A percentile compares a stretch with the other conserved stretches of the same genome.
Evolutionary conservation across 2,329 filamentous ascomycete species (phyloP).

Genomic region (Penicillium sp.): DNA sequence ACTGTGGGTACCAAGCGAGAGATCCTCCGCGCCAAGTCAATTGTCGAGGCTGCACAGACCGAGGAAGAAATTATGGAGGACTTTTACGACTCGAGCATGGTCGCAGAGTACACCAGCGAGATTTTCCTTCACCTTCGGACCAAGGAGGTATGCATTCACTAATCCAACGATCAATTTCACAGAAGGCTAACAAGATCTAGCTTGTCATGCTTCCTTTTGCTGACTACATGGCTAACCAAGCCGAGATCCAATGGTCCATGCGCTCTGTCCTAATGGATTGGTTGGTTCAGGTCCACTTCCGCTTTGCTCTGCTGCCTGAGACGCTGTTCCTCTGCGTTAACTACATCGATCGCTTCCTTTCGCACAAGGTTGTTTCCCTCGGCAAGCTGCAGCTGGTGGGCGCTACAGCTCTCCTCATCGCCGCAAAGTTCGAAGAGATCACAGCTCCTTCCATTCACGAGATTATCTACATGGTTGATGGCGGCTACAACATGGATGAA

Average conservation of each 20-base stretch:
- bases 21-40: conserved; percentile 63
- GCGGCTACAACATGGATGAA: conserved; percentile 82
- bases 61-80: conserved; percentile 83
- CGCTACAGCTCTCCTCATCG: conserved; percentile 91
- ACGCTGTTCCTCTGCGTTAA: conserved; percentile 94
- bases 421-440: conserved; percentile 98
- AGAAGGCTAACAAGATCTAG: background rate
- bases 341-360: conserved; percentile 95
- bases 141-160: conserved; percentile 66
- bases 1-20: conserved; percentile 63
- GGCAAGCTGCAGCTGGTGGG: conserved; percentile 94
- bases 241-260: conserved; percentile 99
- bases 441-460: conserved; percentile 93
- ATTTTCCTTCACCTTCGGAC: conserved; percentile 90
- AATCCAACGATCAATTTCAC: background rate
- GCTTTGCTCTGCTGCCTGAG: conserved; percentile 87
- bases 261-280: conserved; percentile 95
- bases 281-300: conserved; percentile 92
- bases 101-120: conserved; percentile 92
- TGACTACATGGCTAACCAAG: conserved; percentile 94
- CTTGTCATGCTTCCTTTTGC: conserved; percentile 73
- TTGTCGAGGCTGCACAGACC: conserved; percentile 65
- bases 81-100: conserved; percentile 92
- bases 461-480: conserved; percentile 98
- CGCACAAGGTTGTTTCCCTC: conserved; percentile 88